phyloP scores from a whole-genome alignment of 176 grass and related monocot genomes.

The Avena atlantica region DNA sequence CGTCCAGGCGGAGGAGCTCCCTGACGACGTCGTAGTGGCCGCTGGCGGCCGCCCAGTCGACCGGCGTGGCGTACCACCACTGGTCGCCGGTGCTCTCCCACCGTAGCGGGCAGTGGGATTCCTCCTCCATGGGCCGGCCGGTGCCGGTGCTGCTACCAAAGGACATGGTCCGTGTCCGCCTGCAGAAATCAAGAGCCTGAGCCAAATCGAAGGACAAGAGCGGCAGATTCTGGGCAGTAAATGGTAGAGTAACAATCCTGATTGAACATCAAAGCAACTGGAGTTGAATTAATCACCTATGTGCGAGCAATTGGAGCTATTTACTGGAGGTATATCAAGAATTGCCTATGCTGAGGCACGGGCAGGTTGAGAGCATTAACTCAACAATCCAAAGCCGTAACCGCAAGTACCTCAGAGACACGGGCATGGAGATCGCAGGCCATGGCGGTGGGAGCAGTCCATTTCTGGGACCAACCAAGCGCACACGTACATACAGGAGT shows the following conservation, averaged over 20 bases:
- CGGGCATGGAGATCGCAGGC: background rate
- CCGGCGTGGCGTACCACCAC: conserved; percentile 96
- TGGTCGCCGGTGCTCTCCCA: conserved; percentile 99
- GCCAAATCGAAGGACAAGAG: background rate
- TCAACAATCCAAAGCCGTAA: background rate
- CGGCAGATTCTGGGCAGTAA: background rate
- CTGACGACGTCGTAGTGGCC: conserved; percentile 92
- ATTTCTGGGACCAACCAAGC: conserved; percentile 5
- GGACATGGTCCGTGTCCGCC: background rate
- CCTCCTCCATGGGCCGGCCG: conserved; percentile 17
- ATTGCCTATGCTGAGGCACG: background rate
- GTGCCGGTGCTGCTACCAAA: background rate
- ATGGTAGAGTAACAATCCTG: background rate
- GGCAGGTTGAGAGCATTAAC: conserved; percentile 17
- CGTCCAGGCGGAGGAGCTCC: conserved; percentile 85
- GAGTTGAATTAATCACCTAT: background rate
- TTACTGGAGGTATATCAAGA: background rate
- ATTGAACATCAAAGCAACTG: conserved; percentile 8
- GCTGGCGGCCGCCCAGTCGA: conserved; percentile 86
- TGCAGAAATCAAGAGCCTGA: background rate
- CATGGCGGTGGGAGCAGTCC: conserved; percentile 6
- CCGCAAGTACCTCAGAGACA: conserved; percentile 31
- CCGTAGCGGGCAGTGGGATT: conserved; percentile 70
- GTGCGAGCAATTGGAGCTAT: background rate
- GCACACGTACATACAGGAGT: background rate